These are phyloP conservation scores for Trichoderma atroviride DNA, from an alignment of 2,329 filamentous ascomycete genomes.

Conservation along the genomic window DNA sequence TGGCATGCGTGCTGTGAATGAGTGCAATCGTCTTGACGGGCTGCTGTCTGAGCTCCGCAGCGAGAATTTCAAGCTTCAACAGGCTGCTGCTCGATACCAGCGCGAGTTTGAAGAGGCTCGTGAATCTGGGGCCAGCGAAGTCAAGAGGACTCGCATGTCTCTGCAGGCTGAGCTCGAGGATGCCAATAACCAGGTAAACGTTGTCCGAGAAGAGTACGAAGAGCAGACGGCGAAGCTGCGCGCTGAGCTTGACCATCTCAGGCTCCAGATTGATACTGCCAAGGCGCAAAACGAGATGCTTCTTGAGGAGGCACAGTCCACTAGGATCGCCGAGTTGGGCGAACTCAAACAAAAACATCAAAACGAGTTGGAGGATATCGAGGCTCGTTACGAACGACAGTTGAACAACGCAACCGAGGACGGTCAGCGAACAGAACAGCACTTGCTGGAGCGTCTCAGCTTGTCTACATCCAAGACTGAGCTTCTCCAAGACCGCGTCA, in stretches of 20 bases:
- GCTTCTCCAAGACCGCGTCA: slow-evolving; percentile 82
- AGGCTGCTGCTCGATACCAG: slow-evolving; percentile 69
- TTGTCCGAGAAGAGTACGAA: slow-evolving; percentile 79
- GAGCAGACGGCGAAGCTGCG: slow-evolving; percentile 74
- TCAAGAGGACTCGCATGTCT: slow-evolving; percentile 76
- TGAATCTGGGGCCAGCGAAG: slow-evolving; percentile 76
- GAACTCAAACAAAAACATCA: slow-evolving; percentile 62
- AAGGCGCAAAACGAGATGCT: slow-evolving; percentile 83
- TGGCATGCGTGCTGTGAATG: slow-evolving; percentile 64
- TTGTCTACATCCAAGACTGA: slow-evolving; percentile 83
- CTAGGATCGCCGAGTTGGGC: slow-evolving; percentile 60
- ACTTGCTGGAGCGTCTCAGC: slow-evolving; percentile 77
- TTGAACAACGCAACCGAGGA: slow-evolving; percentile 78
- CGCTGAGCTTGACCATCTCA: slow-evolving; percentile 74
- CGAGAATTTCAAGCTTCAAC: slow-evolving; percentile 73
- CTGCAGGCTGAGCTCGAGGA: slow-evolving; percentile 81
- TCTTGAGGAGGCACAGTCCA: slow-evolving; percentile 76
- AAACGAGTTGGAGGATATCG: slow-evolving; percentile 72
- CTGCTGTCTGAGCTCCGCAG: slow-evolving; percentile 60
- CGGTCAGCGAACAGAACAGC: slow-evolving; percentile 75
- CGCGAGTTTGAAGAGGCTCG: slow-evolving; percentile 83
- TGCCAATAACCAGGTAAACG: slow-evolving; percentile 83
- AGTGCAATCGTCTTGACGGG: slow-evolving; percentile 62
- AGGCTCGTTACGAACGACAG: slow-evolving; percentile 73
- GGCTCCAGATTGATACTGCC: slow-evolving; percentile 76